Base-by-base conservation (phyloP, 2,329 filamentous ascomycete genomes). In the Claviceps digitariae region DNA sequence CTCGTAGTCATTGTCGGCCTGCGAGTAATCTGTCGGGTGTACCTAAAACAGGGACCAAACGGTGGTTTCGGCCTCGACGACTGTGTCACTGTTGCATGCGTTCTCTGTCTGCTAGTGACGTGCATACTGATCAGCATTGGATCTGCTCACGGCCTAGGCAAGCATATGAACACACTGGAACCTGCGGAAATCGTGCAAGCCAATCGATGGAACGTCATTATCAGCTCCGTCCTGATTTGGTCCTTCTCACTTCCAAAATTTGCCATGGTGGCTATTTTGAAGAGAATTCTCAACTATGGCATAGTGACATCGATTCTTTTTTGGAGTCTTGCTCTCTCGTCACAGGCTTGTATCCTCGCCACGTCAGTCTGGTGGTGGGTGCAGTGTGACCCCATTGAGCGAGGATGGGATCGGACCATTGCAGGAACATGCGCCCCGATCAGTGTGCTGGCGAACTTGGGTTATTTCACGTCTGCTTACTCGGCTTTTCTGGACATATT, bases 161-260 rank as follows among this genome's bases (percentile, higher is more conserved):
- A 56, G 48, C 58, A 56, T 25, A 52, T 59, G 45, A 25, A 46
- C 0, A 54, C 53, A 2, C 34, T 59, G n/a, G 49, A 51, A 1
- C 51, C 55, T 1, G 48, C 52, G 2, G 40, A 57, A 7, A 46
- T 58, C 9, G 49, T 53, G 27, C 15, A 57, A 9, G 59, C 61
- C 12, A 44, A 61, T 6, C 61, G 58, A 43, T 63, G 59, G 58
- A 63, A 62, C 43, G 55, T 56, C 41, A 61, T 62, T 25, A 61
- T 60, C 49, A 62, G 57, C 54, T 57, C 57, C 9, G 56, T 63
- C 17, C 50, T 63, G 10, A 59, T 63, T 23, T 62, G 60, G 60
- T 58, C 59, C 3, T 62, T 63, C 45, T 62, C 61, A 4, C 53
- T 63, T 1, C 61, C 61, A 9, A 63, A 63, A 7, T 63, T 63